These are phyloP conservation scores for Clitoria ternatea DNA, from an alignment of 306 rosid genomes.

Conservation along the genomic window DNA sequence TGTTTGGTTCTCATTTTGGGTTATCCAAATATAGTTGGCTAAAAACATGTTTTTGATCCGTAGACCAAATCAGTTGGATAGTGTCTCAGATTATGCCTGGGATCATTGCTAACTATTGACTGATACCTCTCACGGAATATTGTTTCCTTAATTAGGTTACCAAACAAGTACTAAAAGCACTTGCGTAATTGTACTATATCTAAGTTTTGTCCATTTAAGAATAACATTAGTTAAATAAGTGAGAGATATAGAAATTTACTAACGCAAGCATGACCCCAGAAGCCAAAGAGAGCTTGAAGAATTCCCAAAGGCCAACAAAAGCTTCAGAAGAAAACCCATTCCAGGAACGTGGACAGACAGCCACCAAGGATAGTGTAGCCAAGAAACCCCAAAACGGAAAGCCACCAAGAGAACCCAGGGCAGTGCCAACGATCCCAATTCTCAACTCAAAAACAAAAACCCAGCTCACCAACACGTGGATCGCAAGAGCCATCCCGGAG, in stretches of 20 bases:
- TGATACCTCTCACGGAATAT: too few relatives aligned
- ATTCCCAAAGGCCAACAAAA: conserved; percentile 66
- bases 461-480: conserved; percentile 54
- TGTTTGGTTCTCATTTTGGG: too few relatives aligned
- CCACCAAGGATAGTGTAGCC: conserved; percentile 53
- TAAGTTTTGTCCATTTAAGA: too few relatives aligned
- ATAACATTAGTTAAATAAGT: too few relatives aligned
- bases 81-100: too few relatives aligned
- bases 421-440: conserved; percentile 53
- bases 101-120: too few relatives aligned
- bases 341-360: conserved; percentile 56
- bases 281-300: conserved; percentile 60
- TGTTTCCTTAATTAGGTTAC: too few relatives aligned
- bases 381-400: conserved; percentile 47
- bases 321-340: conserved; percentile 61
- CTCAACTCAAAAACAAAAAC: conserved; percentile 39
- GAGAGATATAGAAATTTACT: conserved; percentile 8
- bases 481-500: conserved; percentile 39
- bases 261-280: conserved; percentile 72
- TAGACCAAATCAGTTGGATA: too few relatives aligned
- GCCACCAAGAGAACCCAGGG: conserved; percentile 62
- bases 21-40: too few relatives aligned
- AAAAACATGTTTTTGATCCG: too few relatives aligned
- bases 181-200: too few relatives aligned
- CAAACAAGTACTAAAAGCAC: too few relatives aligned